Evolutionary conservation across 129 eudicot genomes (phyloP).

Genomic region (Arctium lappa): DNA sequence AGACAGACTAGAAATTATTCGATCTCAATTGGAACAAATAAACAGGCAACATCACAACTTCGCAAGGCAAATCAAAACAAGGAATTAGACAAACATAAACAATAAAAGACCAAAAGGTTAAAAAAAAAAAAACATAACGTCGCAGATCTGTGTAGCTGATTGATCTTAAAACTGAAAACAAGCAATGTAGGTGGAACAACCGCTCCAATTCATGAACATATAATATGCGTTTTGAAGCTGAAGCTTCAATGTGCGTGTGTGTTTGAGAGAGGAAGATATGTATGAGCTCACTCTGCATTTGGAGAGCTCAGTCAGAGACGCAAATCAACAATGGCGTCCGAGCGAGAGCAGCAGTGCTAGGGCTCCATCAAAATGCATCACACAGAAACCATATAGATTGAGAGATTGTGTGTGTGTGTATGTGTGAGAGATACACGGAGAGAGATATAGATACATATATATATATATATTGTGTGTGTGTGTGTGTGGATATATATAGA

Average conservation of each 20-base stretch:
- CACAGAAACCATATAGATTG: not conserved
- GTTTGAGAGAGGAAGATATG: not conserved
- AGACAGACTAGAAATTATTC: not conserved
- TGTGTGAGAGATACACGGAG: not conserved
- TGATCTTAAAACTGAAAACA: conserved; percentile 3
- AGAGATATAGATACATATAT: not conserved
- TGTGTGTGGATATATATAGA: not conserved
- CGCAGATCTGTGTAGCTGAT: conserved; percentile 13
- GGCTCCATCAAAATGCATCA: conserved; percentile 24
- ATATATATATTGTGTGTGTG: not conserved
- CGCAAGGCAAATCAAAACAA: not conserved
- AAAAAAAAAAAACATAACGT: not conserved
- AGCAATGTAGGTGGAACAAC: not conserved
- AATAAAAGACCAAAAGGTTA: not conserved
- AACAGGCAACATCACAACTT: not conserved
- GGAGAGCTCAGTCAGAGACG: conserved; percentile 23
- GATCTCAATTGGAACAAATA: not conserved
- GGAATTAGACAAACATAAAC: not conserved
- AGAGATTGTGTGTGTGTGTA: not conserved
- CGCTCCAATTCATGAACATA: not conserved
- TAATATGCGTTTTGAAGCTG: not conserved
- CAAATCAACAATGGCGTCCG: conserved; percentile 21
- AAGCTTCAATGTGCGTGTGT: not conserved
- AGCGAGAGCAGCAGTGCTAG: conserved; percentile 26
- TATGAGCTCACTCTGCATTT: conserved; percentile 45